A percentile compares a stretch with the other conserved stretches of the same genome.
Conservation (phyloP, 495 filamentous ascomycete genomes). For the Talaromyces liani region DNA sequence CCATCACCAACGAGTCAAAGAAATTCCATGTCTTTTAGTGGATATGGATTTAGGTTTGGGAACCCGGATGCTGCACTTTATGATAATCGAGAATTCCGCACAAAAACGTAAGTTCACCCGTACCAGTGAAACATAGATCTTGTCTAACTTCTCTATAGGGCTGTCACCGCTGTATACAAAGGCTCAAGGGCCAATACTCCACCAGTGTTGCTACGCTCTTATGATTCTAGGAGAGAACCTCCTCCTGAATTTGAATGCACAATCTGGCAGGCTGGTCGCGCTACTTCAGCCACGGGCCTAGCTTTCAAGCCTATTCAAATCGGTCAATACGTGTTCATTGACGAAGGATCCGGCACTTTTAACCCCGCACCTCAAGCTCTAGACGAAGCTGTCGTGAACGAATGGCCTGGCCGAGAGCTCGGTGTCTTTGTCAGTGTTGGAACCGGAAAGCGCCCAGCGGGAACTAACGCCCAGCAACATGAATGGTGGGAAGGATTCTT, state of each 20-base stretch:
- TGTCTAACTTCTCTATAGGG: no score
- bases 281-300: slow-evolving; percentile 83
- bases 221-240: slow-evolving; percentile 87
- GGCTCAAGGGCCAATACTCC: slow-evolving; percentile 59
- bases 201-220: slow-evolving; percentile 76
- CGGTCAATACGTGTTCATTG: slow-evolving; percentile 86
- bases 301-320: slow-evolving; percentile 96
- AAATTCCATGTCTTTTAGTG: slow-evolving; percentile 25
- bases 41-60: slow-evolving; percentile 38
- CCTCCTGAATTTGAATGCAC: slow-evolving; percentile 83
- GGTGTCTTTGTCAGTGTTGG: slow-evolving; percentile 87
- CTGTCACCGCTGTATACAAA: slow-evolving; percentile 86
- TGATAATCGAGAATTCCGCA: slow-evolving; percentile 75
- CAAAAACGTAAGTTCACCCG: slow-evolving; percentile 64
- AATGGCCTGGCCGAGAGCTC: slow-evolving; percentile 89
- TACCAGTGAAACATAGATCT: no score
- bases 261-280: slow-evolving; percentile 93
- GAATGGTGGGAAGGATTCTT: slow-evolving; percentile 94
- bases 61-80: slow-evolving; percentile 63
- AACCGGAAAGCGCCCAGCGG: slow-evolving; percentile 78
- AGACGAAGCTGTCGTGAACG: slow-evolving; percentile 84
- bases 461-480: slow-evolving; percentile 56
- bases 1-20: slow-evolving; percentile 20
- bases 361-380: slow-evolving; percentile 81
- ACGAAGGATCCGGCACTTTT: slow-evolving; percentile 86